Conservation (phyloP, 805 yeast species). For the Nakazawaea holstii region DNA sequence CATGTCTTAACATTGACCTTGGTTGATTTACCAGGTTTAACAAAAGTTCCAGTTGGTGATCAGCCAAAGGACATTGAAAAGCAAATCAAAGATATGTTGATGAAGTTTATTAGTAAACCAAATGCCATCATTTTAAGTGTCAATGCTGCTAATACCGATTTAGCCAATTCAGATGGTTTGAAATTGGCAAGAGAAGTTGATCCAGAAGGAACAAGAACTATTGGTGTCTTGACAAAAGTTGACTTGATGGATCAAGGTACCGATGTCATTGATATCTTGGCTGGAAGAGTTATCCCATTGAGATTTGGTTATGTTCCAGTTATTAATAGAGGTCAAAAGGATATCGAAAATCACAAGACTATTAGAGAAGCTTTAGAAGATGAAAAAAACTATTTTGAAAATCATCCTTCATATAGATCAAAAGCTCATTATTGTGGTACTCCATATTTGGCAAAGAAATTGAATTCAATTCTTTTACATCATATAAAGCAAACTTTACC, state of each 20-base stretch:
- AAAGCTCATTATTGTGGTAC: conserved; percentile 98
- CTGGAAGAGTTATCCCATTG: conserved; percentile 92
- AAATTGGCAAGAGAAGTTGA: conserved; percentile 97
- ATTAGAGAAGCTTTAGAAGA: conserved; percentile 82
- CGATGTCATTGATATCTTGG: conserved; percentile 90
- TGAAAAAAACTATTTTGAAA: conserved; percentile 78
- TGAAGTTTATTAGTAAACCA: conserved; percentile 92
- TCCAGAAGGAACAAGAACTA: conserved; percentile 92
- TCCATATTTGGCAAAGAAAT: conserved; percentile 90
- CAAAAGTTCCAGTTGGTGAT: conserved; percentile 98
- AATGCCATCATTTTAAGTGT: conserved; percentile 93
- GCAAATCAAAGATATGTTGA: conserved; percentile 87
- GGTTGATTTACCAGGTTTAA: conserved; percentile 95
- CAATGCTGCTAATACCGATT: conserved; percentile 93
- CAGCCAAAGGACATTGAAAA: conserved; percentile 96
- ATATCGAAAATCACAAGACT: conserved; percentile 82
- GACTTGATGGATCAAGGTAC: conserved; percentile 98
- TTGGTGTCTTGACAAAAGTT: conserved; percentile 93
- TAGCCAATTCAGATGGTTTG: conserved; percentile 95
- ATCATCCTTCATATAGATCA: conserved; percentile 84
- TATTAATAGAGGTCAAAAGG: conserved; percentile 94
- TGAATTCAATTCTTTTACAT: conserved; percentile 80
- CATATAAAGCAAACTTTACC: conserved; percentile 89
- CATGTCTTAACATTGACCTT: conserved; percentile 89
- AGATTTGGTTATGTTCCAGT: conserved; percentile 97